Evolutionary conservation across 2,329 filamentous ascomycete genomes (phyloP), one percentile per base, ranked within the genome.

Genomic region (Xylariaceae sp.): DNA sequence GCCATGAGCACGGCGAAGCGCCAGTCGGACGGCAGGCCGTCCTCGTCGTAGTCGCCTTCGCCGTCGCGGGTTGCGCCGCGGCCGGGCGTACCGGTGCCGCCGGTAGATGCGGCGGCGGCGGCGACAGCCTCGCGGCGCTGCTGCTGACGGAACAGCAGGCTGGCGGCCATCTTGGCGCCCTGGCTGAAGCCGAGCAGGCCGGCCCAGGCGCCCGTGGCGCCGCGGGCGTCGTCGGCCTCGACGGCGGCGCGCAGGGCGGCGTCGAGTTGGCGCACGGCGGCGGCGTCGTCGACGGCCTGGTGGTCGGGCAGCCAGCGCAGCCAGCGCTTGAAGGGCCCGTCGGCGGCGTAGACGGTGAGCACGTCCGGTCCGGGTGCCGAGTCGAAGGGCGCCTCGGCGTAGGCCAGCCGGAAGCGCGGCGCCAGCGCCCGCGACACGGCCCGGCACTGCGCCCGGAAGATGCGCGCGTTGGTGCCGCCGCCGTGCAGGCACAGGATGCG

Each of bases 401-500:
- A 90, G 50, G 83, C 76, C 43, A 88, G 69, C 25, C 83, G 77
- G 56, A 87, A 86, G 29, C 68, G 58, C 5, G 67, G 55, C 28
- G 59, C 53, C 1, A 87, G 70, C 34, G 25, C 29, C 17, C 51
- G 55, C 19, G 53, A 44, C 34, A 74, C 46, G 42, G 63, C 63
- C 41, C 83, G 81, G 45, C 77, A 75, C 60, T 89, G 83, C 9
- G 70, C 56, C 40, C 69, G 63, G 63, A 88, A 88, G 54, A 87
- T 75, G 25, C 67, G 53, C n/a, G 70, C 77, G 50, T 82, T 87
- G 43, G 80, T 77, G 40, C 83, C 83, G 48, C 83, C 83, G 53
- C 83, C 83, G 57, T 89, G 83, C n/a, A 89, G 75, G 59, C 82
- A 88, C 46, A 89, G 77, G 45, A 89, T 76, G 38, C 83, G 78